Evolutionary conservation across 2,329 filamentous ascomycete species (phyloP).

Genomic region (Verticillium albo-atrum): DNA sequence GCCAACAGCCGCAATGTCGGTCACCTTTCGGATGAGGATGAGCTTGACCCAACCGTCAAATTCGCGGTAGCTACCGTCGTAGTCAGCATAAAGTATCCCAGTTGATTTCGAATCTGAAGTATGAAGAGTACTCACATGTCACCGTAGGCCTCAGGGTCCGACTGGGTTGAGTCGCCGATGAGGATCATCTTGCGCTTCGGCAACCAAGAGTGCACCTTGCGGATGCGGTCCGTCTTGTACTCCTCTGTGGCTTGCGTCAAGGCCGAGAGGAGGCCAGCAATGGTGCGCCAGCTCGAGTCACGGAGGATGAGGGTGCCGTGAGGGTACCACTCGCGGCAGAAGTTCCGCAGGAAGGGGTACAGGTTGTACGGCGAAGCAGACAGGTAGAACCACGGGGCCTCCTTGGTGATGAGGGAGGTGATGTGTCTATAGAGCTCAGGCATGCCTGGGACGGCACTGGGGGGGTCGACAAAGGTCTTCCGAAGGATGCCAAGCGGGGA

Average conservation of each 20-base stretch:
- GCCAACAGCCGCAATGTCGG: slow-evolving; percentile 63
- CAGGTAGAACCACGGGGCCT: slow-evolving; percentile 85
- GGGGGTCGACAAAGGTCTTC: slow-evolving; percentile 76
- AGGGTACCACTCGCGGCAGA: slow-evolving; percentile 67
- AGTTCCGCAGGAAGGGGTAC: slow-evolving; percentile 77
- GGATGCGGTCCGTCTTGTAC: slow-evolving; percentile 81
- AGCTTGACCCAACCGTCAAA: slow-evolving; percentile 73
- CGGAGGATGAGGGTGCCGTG: slow-evolving; percentile 78
- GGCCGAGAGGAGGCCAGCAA: slow-evolving; percentile 72
- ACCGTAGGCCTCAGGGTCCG: slow-evolving; percentile 85
- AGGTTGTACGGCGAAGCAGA: slow-evolving; percentile 93
- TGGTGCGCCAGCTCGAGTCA: slow-evolving; percentile 80
- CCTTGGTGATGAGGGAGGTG: slow-evolving; percentile 43
- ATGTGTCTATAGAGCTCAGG: slow-evolving; percentile 74
- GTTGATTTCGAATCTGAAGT: background rate
- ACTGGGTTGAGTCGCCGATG: slow-evolving; percentile 88
- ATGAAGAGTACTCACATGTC: slow-evolving; percentile 55
- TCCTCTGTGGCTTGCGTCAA: slow-evolving; percentile 76
- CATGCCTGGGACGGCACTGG: slow-evolving; percentile 73
- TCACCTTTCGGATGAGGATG: slow-evolving; percentile 83
- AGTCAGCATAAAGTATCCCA: background rate
- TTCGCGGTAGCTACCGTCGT: slow-evolving; percentile 45
- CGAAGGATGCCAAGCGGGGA: slow-evolving; percentile 76
- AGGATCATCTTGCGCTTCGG: slow-evolving; percentile 75
- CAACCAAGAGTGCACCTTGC: slow-evolving; percentile 73